A percentile compares a stretch with the other conserved stretches of the same genome.
These are phyloP conservation scores for Tetradesmus lagerheimii DNA, from an alignment of 139 green algal species.

Conservation along the genomic window DNA sequence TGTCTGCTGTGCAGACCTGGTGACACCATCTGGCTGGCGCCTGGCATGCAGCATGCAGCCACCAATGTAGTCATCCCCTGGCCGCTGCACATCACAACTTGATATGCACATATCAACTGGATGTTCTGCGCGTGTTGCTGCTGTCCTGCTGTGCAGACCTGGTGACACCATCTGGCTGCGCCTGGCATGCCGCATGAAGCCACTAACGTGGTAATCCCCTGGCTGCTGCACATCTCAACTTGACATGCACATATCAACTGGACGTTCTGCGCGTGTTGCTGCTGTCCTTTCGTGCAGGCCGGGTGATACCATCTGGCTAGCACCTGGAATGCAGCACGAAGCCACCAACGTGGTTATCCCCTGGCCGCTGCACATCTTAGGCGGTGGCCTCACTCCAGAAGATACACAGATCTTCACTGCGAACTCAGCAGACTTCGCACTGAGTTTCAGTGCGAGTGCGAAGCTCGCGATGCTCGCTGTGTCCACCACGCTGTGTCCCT, in stretches of 20 bases:
- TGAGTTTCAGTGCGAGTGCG: slow-evolving; percentile 53
- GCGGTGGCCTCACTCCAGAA: slow-evolving; percentile 37
- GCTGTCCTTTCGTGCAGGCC: slow-evolving; percentile 32
- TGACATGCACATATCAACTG: background rate
- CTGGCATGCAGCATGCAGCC: slow-evolving; percentile 44
- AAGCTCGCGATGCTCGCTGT: slow-evolving; percentile 55
- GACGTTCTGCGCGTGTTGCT: background rate
- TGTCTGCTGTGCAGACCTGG: slow-evolving; percentile 41
- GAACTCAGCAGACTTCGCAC: slow-evolving; percentile 24
- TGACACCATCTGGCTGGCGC: slow-evolving; percentile 54
- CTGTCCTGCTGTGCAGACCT: slow-evolving; percentile 49
- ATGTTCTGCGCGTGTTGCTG: background rate
- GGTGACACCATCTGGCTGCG: slow-evolving; percentile 55
- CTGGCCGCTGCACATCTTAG: slow-evolving; percentile 54
- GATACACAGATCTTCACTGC: slow-evolving; percentile 37
- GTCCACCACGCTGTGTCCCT: slow-evolving; percentile 30
- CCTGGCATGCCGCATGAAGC: slow-evolving; percentile 44
- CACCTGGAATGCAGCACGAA: slow-evolving; percentile 42
- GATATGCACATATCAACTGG: background rate
- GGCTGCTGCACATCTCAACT: slow-evolving; percentile 53
- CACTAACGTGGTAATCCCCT: slow-evolving; percentile 44
- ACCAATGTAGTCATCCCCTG: slow-evolving; percentile 48
- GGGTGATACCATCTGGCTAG: slow-evolving; percentile 57
- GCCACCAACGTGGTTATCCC: slow-evolving; percentile 46
- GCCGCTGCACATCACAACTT: slow-evolving; percentile 57